Base-by-base conservation (phyloP, 208 protist genomes). In the Angomonas deanei region DNA sequence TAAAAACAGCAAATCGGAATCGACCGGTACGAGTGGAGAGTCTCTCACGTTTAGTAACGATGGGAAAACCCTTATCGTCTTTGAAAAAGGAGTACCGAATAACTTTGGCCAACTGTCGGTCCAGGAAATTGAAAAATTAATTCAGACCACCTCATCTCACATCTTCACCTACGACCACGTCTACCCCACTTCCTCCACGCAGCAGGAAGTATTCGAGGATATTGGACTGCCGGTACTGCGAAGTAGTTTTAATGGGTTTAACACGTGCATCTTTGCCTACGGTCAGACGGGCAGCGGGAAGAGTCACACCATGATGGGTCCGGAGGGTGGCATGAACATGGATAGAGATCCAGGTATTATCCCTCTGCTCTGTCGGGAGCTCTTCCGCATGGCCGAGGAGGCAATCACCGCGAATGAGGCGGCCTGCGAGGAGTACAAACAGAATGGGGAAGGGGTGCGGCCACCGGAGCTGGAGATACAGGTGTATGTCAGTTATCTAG, bases 211-310 rank as follows among this genome's bases (percentile, higher is more conserved):
- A 8, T 98, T 95, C 74, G 66, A 83, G 13, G 89, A 97, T 59
- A 70, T 98, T 19, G 94, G 93, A 3, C 15, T 72, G 10, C 82
- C 88, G 0, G 82, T 97, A 2, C 74, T 98, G n/a, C 49, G 74
- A n/a, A 74, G 92, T 47, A 91, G 86, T 56, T 85, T 96, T 54
- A 54, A 73, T 0, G 91, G 94, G 34, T 93, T 87, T 72, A 93
- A 97, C 74, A 91, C 80, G 3, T 92, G 89, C 61, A 84, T 97
- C 39, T 97, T 98, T 72, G 87, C 92, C 21, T 97, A 97, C 62
- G 93, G 93, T 13, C 88, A 96, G 62, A 97, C 95, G 0, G 90
- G 86, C 46, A 93, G 86, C 52, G 90, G 86, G 15, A 96, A 93
- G 66, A 94, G 77, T 67, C 88, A 94, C 73, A 84, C 74, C 34